Base-by-base conservation (phyloP, 768 basidiomycete genomes). In the Suillus tomentosus region DNA sequence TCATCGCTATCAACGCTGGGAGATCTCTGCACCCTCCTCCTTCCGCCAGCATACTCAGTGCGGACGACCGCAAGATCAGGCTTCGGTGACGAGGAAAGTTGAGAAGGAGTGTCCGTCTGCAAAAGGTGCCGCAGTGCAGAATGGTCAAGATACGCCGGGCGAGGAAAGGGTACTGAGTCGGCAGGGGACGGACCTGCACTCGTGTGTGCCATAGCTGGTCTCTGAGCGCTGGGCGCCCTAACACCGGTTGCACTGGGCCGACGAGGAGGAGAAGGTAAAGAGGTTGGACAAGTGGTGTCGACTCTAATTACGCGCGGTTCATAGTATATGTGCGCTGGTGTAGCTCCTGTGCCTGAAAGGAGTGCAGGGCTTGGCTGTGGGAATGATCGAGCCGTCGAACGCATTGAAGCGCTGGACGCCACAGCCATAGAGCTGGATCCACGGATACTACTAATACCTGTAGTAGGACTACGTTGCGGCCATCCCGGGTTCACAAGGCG, bases 101-200 rank as follows among this genome's bases (percentile, higher is more conserved):
- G 48, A 11, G 80, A 77, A 10, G 74, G 70, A 2, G 75, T 65
- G 54, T 83, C 83, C 0, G 88, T 86, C 63, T 86, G 87, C 10
- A 94, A 78, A 60, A 90, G 74, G 68, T 92, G 80, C 62, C 89
- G 87, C 62, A 94, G 77, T 1, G 90, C 84, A 2, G 91, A 91
- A 73, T 91, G 82, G 50, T 91, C 89, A 62, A 94, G 82, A 74
- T 94, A 94, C 0, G 86, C 77, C 1, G 92, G 92, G 22, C 87
- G 85, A 55, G 85, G 78, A 74, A 89, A 94, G 42, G 78, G 71
- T 34, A 67, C 74, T 54, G 71, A 72, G 64, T 74, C 74, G 63
- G 65, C 70, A 71, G 65, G 74, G 66, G 66, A 73, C 66, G 64
- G 39, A 11, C 39, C 39, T 15, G 15, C 58, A 64, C 70, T 72